Evolutionary conservation across 352 stramenopile genomes (phyloP).

Genomic region (Pythium grandisporangium): DNA sequence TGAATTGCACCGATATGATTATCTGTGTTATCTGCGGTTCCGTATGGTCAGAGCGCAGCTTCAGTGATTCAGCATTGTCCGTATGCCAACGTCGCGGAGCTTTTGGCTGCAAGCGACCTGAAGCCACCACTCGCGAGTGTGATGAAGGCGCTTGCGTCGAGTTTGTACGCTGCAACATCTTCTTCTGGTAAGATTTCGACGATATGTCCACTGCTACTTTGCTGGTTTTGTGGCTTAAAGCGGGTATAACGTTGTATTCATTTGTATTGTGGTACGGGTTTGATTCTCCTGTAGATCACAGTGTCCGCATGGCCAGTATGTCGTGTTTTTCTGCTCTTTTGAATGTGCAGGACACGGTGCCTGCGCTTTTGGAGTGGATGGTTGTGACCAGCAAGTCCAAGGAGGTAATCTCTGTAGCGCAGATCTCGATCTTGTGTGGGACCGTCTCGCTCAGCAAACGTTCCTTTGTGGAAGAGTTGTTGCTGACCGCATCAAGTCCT

Average conservation of each 20-base stretch:
- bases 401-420: conserved; percentile 34
- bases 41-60: conserved; percentile 46
- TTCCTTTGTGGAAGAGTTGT: conserved; percentile 71
- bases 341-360: conserved; percentile 57
- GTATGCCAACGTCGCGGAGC: conserved; percentile 44
- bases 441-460: conserved; percentile 37
- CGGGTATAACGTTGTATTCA: background rate
- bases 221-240: no score
- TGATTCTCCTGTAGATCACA: conserved; percentile 36
- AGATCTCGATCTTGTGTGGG: conserved; percentile 59
- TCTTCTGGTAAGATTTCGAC: conserved; percentile 49
- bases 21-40: no score
- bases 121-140: conserved; percentile 50
- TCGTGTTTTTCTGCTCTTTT: conserved; percentile 71
- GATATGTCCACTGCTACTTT: no score
- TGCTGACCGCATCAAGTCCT: conserved; percentile 48
- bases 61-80: conserved; percentile 75
- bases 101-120: conserved; percentile 42
- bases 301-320: conserved; percentile 67
- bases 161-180: conserved; percentile 49
- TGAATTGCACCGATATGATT: no score
- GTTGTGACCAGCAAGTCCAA: conserved; percentile 31
- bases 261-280: background rate
- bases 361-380: conserved; percentile 69
- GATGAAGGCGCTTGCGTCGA: conserved; percentile 53